Evolutionary conservation across 176 grass and related monocot genomes (phyloP), one percentile per base, ranked within the genome.

Genomic region (Musa schizocarpa): DNA sequence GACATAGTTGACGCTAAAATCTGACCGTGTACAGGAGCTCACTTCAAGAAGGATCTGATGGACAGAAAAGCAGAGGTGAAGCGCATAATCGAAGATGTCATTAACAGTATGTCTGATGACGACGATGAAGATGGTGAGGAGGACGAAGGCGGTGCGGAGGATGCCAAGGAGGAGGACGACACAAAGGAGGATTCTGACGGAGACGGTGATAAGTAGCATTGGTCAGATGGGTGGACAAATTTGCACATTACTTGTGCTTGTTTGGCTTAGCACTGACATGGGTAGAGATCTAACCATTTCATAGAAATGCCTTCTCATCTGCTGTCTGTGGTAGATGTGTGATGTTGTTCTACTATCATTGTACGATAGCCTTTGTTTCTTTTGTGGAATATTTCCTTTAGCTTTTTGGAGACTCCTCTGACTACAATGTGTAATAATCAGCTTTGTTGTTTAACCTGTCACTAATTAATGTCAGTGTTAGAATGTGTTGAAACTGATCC

Each of bases 41-140:
- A 89, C 87, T 99, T 99, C 56, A 86, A 86, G 22, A 87, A 82
- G 83, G 86, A 95, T 52, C 82, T 99, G 66, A 99, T 99, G 88
- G 84, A 95, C 50, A 88, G 91, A 81, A 95, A 99, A 77, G 81
- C 91, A 11, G 96, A 94, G 75, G 96, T 99, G 50, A 95, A 95
- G 49, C 74, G 16, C 54, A 95, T 95, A 56, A 94, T 95, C 63
- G 91, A 99, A 79, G 91, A 95, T 22, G 91, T 92, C 11, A 99
- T 95, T 80, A 89, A 99, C 80, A 95, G 74, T 54, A 92, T 99
- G 91, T 84, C 91, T 13, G 84, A 87, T 21, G 86, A 90, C 24
- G 90, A 80, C 19, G 84, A 90, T 53, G 93, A 80, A 1, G 88
- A 86, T 12, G 89, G 79, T 72, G 90, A 84, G 65, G 76, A 89